Percentiles rank a stretch among this genome's conserved stretches.
Conservation (phyloP, 2,329 filamentous ascomycete species). For the Chaetomiaceae sp. region DNA sequence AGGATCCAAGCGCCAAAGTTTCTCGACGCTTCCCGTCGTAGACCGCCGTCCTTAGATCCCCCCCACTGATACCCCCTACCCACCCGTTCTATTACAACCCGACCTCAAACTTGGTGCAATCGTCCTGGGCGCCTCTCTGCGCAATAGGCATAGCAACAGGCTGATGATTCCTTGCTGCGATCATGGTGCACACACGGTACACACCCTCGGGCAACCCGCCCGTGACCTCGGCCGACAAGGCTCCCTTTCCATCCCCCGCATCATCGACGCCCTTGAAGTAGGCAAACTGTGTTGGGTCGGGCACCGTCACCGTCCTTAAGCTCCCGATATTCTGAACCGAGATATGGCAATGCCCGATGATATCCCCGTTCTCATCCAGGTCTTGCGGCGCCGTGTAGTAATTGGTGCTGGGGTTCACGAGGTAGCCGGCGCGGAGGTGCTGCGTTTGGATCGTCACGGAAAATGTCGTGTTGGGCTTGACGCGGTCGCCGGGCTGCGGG, state of each 20-base stretch:
- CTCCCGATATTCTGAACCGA: conserved; percentile 46
- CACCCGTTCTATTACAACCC: background rate
- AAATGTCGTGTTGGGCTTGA: conserved; percentile 41
- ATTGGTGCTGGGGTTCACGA: conserved; percentile 49
- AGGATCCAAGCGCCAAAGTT: too few species aligned
- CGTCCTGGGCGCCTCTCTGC: conserved; percentile 52
- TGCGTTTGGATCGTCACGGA: conserved; percentile 44
- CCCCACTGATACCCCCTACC: background rate
- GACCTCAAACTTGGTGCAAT: conserved; percentile 48
- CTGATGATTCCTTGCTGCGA: conserved; percentile 49
- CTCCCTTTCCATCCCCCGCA: conserved; percentile 42
- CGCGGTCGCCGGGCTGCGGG: conserved; percentile 40
- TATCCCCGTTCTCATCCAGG: conserved; percentile 38
- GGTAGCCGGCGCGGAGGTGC: conserved; percentile 49
- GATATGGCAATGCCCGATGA: conserved; percentile 47
- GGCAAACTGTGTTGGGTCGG: conserved; percentile 40
- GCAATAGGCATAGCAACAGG: conserved; percentile 55
- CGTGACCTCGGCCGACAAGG: conserved; percentile 41
- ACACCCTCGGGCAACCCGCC: conserved; percentile 44
- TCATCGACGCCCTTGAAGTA: conserved; percentile 59
- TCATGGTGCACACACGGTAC: conserved; percentile 51
- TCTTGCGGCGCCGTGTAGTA: conserved; percentile 54
- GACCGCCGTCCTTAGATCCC: too few species aligned
- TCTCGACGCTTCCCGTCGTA: too few species aligned
- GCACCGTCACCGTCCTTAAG: conserved; percentile 35